Evolutionary conservation across 345 rosid species (phyloP), one percentile per base, ranked within the genome.

Genomic region (Hypericum androsaemum): DNA sequence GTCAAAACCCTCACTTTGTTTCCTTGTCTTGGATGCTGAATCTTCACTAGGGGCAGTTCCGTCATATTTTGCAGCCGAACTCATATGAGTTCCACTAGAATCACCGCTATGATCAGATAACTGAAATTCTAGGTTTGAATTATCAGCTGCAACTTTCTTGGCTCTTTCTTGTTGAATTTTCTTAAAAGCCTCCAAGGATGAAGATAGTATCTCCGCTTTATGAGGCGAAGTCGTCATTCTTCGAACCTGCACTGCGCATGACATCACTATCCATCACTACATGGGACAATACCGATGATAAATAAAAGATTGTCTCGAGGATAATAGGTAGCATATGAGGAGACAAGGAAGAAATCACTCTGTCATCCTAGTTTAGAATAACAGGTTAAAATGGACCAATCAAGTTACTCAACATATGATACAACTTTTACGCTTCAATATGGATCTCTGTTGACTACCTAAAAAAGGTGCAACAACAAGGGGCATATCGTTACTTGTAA

Each of bases 201-300:
- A 83, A 41, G 89, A 77, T 12, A 83, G 54, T 65, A 83, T 76
- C 72, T 80, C 90, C 3, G 86, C 90, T 72, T 72, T 74, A 67
- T 83, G 86, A 37, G 90, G 74, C 56, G 86, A 80, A 60, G 79
- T 78, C 16, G 86, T 77, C 86, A 83, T 80, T 70, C 87, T 72
- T 46, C 90, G 70, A 58, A 80, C 90, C 90, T 83, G 80, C 74
- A 66, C 16, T 62, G 22, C 69, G 54, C 43, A 64, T 41, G 43
- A 60, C 54, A 69, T 39, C 57, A 63, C 42, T 35, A 46, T 58
- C 8, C 35, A 46, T 57, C 65, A 53, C 69, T 54, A 56, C 49
- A 48, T 51, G 47, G 48, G 39, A 67, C 46, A 64, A 22, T 22
- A 22, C 32, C 4, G 47, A 52, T 47, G 63, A 39, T 12, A 12